Evolutionary conservation across 2,329 filamentous ascomycete species (phyloP), one percentile per base, ranked within the genome.

Genomic region (Camptophora hylomeconis): DNA sequence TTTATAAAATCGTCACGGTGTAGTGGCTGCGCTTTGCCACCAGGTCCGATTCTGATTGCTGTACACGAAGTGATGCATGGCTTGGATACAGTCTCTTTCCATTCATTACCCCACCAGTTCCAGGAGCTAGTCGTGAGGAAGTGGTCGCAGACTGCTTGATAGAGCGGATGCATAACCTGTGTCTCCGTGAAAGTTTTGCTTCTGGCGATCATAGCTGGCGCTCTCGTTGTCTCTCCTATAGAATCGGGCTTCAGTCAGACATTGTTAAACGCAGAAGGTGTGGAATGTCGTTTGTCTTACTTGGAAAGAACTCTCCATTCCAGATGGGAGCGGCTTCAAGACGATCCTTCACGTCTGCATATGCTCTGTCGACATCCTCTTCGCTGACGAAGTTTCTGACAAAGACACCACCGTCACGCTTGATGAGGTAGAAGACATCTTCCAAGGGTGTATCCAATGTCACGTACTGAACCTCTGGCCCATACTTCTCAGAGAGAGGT

Each of bases 1-100:
- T 54, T 51, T 30, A 51, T 53, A 35, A 52, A 54, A 30, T 54
- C 51, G 31, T 55, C 52, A 3, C 53, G 46, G 28, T 56, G 52
- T 5, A 55, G 39, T 5, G 42, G 39, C 29, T 55, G 52, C 2
- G 50, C 42, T 5, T 38, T 33, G 4, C 46, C 49, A 4, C 50
- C 48, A 0, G 53, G 50, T 7, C 45, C 47, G 1, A 47, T 48
- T 20, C 47, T 46, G 46, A 57, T 51, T 16, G 18, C 44, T 32
- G 11, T 32, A 34, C 39, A 5, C 32, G 35, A 31, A 33, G 31
- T 24, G 27, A 39, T 36, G 10, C 50, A 39, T 4, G 49, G 47
- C 30, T 41, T 44, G 0, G 47, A 47, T 0, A 46, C 38, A 3
- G 42, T 42, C n/a, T 42, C 38, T 7, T 45, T 44, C 24, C 42